Evolutionary conservation across 192 early-diverging fungal genomes (phyloP).

Genomic region (Coemansia sp.): DNA sequence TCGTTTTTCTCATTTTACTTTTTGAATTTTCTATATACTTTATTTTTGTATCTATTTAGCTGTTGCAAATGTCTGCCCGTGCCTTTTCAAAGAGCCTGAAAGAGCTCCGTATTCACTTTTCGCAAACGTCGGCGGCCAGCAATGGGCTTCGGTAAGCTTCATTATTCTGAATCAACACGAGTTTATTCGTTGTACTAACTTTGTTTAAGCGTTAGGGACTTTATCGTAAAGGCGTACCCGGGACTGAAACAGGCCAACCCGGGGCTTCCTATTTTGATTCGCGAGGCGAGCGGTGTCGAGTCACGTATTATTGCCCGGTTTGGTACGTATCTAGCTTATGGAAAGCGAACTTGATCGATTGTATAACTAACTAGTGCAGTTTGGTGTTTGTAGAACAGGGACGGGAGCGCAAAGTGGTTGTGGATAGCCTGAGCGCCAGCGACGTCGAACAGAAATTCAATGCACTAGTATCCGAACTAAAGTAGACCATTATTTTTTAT

Average conservation of each 20-base stretch:
- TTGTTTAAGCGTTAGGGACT: conserved; percentile 62
- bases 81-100: conserved; percentile 68
- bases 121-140: conserved; percentile 75
- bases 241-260: conserved; percentile 86
- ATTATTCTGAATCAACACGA: not conserved
- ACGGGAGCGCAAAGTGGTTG: conserved; percentile 71
- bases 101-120: conserved; percentile 90
- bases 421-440: conserved; percentile 70
- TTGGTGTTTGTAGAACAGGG: conserved; percentile 65
- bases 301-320: conserved; percentile 89
- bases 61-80: conserved; percentile 31
- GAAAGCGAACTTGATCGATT: not conserved
- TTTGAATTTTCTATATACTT: not conserved
- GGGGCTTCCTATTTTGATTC: conserved; percentile 82
- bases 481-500: conserved; percentile 21
- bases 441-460: conserved; percentile 75
- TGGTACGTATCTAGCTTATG: conserved; percentile 56
- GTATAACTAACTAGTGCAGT: not conserved
- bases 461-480: conserved; percentile 58
- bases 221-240: conserved; percentile 77
- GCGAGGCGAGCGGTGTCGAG: conserved; percentile 82
- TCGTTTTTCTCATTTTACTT: not conserved
- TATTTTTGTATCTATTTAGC: not conserved
- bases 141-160: conserved; percentile 70
- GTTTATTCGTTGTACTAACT: too few species aligned